Evolutionary conservation across 1,139 yeast genomes (phyloP).

Genomic region (Meyerozyma sp.): DNA sequence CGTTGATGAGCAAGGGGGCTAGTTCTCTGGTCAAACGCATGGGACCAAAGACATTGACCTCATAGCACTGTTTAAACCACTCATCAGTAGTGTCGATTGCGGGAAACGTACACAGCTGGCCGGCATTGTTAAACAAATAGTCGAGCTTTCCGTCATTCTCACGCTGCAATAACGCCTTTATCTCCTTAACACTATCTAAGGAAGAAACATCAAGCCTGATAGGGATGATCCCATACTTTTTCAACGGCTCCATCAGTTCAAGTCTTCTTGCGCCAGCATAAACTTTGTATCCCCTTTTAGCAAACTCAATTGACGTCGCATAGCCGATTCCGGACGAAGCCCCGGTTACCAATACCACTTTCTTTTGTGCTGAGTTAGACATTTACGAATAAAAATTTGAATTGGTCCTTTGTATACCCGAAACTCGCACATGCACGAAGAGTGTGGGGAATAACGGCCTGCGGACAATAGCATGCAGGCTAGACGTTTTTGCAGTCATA

Average conservation of each 20-base stretch:
- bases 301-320: slow-evolving; percentile 60
- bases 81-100: slow-evolving; percentile 55
- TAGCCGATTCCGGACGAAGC: slow-evolving; percentile 81
- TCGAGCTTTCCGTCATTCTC: slow-evolving; percentile 15
- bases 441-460: not conserved
- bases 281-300: slow-evolving; percentile 57
- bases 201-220: slow-evolving; percentile 49
- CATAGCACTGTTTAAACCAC: slow-evolving; percentile 48
- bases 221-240: slow-evolving; percentile 29
- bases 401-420: too few species aligned
- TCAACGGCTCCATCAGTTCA: slow-evolving; percentile 54
- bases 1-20: slow-evolving; percentile 50
- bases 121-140: slow-evolving; percentile 16
- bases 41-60: slow-evolving; percentile 69
- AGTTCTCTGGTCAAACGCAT: slow-evolving; percentile 60
- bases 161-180: slow-evolving; percentile 20
- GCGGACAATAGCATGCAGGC: too few species aligned
- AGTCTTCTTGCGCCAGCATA: slow-evolving; percentile 71
- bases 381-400: not conserved
- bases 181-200: slow-evolving; percentile 44
- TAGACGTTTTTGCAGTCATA: too few species aligned
- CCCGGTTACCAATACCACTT: slow-evolving; percentile 64
- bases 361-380: slow-evolving; percentile 10
- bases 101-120: slow-evolving; percentile 64
- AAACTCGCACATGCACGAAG: not conserved